These are phyloP conservation scores for Bocquillonia castaneifolia DNA, from an alignment of 441 rosid genomes.

Conservation along the genomic window DNA sequence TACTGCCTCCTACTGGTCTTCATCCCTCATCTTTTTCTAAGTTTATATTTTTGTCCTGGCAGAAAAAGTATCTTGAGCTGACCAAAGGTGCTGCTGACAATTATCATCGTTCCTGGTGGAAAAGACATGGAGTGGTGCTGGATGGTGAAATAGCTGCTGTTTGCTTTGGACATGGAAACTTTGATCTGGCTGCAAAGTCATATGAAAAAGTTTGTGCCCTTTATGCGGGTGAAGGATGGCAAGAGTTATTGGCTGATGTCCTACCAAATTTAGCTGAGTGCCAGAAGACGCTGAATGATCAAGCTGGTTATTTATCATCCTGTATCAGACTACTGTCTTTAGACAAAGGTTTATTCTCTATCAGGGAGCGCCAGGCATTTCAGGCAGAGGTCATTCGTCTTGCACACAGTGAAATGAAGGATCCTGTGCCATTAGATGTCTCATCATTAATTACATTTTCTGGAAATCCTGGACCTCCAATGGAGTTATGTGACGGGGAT, in stretches of 20 bases:
- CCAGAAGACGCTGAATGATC: constrained; percentile 87
- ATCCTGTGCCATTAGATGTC: constrained; percentile 92
- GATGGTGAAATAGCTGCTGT: constrained; percentile 99
- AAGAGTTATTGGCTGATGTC: constrained; percentile 88
- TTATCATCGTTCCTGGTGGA: constrained; percentile 98
- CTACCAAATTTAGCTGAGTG: constrained; percentile 94
- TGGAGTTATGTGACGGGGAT: constrained; percentile 95
- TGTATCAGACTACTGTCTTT: constrained; percentile 89
- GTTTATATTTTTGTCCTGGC: constrained; percentile 35
- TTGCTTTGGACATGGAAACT: constrained; percentile 82
- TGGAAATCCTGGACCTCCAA: constrained; percentile 82
- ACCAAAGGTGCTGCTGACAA: constrained; percentile 98
- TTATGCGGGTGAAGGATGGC: constrained; percentile 98
- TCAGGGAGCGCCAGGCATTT: constrained; percentile 90
- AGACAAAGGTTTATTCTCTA: constrained; percentile 75
- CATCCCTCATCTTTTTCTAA: constrained; percentile 17
- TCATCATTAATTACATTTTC: constrained; percentile 93
- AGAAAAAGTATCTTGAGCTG: constrained; percentile 83
- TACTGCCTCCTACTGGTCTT: neutral
- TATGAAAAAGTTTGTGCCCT: constrained; percentile 98
- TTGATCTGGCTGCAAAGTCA: constrained; percentile 92
- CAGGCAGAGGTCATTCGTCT: constrained; percentile 83
- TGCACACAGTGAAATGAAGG: constrained; percentile 91
- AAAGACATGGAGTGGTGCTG: constrained; percentile 96
- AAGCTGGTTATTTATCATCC: constrained; percentile 93